A percentile compares a stretch with the other conserved stretches of the same genome.
Conservation (phyloP, 1,139 yeast genomes). For the Pichia sp. region DNA sequence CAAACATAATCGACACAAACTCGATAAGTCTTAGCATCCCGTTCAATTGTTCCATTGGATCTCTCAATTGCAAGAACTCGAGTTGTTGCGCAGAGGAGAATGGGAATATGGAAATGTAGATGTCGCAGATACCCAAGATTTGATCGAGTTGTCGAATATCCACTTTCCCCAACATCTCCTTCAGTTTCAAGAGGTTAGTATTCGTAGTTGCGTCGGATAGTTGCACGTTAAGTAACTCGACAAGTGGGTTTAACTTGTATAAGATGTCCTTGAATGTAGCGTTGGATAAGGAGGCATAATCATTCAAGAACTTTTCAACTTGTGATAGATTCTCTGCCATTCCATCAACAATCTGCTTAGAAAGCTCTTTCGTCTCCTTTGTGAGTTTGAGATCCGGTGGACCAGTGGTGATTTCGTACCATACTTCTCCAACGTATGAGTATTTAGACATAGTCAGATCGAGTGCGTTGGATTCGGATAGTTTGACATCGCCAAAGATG, state of each 20-base stretch:
- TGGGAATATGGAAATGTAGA: conserved; percentile 59
- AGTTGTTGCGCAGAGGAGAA: conserved; percentile 50
- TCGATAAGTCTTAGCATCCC: conserved; percentile 36
- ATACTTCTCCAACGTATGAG: conserved; percentile 5
- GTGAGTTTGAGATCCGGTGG: no score
- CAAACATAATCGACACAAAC: conserved; percentile 34
- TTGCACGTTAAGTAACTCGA: conserved; percentile 58
- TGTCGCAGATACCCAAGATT: conserved; percentile 39
- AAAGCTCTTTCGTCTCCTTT: not conserved
- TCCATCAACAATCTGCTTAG: not conserved
- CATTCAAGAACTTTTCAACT: conserved; percentile 14
- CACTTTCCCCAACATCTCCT: conserved; percentile 32
- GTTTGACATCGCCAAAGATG: not conserved
- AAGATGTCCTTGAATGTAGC: conserved; percentile 36
- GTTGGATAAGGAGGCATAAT: conserved; percentile 8
- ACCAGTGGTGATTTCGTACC: not conserved
- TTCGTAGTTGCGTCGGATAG: conserved; percentile 18
- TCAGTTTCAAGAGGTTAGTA: conserved; percentile 21
- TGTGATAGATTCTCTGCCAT: conserved; percentile 1
- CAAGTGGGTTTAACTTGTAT: conserved; percentile 57
- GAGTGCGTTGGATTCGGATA: not conserved
- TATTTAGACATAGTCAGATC: not conserved
- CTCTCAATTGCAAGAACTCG: conserved; percentile 38
- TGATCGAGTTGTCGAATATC: conserved; percentile 10
- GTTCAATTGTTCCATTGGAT: conserved; percentile 37